phyloP scores from a whole-genome alignment of 345 rosid species.

The Trapa bicornis region DNA sequence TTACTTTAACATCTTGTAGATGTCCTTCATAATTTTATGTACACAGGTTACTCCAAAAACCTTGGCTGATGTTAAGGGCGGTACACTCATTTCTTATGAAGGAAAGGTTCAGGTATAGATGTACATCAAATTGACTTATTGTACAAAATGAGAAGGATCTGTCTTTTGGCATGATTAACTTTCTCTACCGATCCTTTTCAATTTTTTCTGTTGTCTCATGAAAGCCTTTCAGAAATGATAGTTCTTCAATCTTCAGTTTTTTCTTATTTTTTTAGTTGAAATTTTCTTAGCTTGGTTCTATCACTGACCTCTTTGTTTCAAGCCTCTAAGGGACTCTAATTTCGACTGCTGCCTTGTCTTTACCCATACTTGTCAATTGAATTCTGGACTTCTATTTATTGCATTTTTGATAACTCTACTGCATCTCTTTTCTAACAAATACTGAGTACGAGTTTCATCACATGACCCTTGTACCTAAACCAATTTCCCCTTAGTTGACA shows the following conservation, averaged over 20 bases:
- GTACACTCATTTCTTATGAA: slow-evolving; percentile 94
- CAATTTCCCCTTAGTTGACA: background rate
- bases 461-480: background rate
- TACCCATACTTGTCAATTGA: background rate
- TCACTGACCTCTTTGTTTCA: background rate
- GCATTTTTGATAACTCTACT: background rate
- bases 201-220: background rate
- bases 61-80: slow-evolving; percentile 95
- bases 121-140: background rate
- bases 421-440: background rate
- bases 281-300: background rate
- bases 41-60: slow-evolving; percentile 94
- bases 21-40: background rate
- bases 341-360: background rate
- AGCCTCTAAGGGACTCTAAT: background rate
- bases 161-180: background rate
- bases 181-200: background rate
- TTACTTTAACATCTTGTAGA: background rate
- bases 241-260: background rate
- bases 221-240: background rate
- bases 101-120: slow-evolving; percentile 83
- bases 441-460: background rate
- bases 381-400: background rate
- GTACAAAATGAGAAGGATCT: background rate
- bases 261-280: background rate